These are phyloP conservation scores for Magnaporthiopsis incrustans DNA, from an alignment of 2,329 filamentous ascomycete genomes.

Conservation along the genomic window DNA sequence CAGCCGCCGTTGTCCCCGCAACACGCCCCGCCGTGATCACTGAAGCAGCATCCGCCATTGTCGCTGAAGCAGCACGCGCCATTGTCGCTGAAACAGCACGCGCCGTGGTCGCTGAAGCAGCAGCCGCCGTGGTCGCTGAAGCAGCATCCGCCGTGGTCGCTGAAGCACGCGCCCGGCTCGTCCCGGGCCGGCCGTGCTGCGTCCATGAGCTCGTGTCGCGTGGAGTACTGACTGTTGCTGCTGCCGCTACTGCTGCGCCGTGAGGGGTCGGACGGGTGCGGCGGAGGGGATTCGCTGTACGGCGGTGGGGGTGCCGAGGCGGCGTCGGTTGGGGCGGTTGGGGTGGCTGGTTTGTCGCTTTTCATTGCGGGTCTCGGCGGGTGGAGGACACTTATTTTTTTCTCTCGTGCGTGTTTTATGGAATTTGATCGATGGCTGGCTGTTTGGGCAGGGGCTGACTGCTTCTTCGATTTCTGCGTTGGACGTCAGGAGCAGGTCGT, in stretches of 20 bases:
- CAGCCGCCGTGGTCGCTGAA: conserved; percentile 13
- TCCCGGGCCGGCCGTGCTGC: too few species aligned
- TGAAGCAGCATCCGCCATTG: conserved; percentile 11
- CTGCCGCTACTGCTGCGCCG: too few species aligned
- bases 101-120: conserved; percentile 13
- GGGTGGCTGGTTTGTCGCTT: not conserved
- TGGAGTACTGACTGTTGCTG: not conserved
- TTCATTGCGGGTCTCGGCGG: not conserved
- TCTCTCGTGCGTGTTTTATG: too few species aligned
- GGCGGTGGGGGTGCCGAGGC: too few species aligned
- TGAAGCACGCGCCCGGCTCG: conserved; percentile 11
- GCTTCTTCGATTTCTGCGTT: too few species aligned
- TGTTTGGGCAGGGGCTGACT: too few species aligned
- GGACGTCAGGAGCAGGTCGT: too few species aligned
- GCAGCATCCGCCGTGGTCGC: conserved; percentile 14
- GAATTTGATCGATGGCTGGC: too few species aligned
- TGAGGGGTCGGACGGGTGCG: not conserved
- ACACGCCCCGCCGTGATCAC: conserved; percentile 11
- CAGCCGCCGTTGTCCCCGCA: conserved; percentile 11
- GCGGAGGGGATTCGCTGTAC: not conserved
- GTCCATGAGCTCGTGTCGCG: not conserved
- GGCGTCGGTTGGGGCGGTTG: not conserved
- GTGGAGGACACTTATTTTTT: too few species aligned
- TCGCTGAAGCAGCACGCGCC: conserved; percentile 14
- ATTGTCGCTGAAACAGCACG: conserved; percentile 13